Evolutionary conservation across 2,329 filamentous ascomycete genomes (phyloP).

Genomic region (Colletotrichum chrysophilum): DNA sequence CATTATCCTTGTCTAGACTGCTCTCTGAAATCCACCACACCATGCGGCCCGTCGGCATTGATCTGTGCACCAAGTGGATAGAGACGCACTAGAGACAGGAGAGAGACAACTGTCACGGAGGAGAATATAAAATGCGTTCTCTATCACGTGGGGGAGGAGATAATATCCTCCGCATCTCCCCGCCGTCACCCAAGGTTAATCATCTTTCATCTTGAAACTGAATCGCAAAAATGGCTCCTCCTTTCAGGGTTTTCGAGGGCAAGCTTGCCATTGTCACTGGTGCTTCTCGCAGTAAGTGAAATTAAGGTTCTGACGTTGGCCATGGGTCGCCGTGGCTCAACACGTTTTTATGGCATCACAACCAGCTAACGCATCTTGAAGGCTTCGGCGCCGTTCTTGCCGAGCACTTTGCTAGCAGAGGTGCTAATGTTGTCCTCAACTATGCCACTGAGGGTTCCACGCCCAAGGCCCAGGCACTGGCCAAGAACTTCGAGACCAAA

Average conservation of each 20-base stretch:
- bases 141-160: conserved; percentile 5
- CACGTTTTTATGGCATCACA: not conserved
- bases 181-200: not conserved
- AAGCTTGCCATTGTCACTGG: conserved; percentile 82
- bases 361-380: conserved; percentile 33
- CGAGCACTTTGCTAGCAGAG: conserved; percentile 74
- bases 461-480: conserved; percentile 41
- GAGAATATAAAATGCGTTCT: conserved; percentile 7
- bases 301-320: not conserved
- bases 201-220: not conserved
- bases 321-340: not conserved
- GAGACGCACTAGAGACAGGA: not conserved
- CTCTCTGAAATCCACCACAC: not conserved
- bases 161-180: not conserved
- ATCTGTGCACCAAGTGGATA: not conserved
- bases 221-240: conserved; percentile 38
- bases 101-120: not conserved
- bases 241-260: conserved; percentile 59
- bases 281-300: conserved; percentile 70
- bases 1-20: not conserved
- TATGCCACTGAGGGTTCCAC: conserved; percentile 59
- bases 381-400: conserved; percentile 73
- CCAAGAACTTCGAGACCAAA: conserved; percentile 48
- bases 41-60: not conserved
- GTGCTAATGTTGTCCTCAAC: conserved; percentile 71